phyloP scores from a whole-genome alignment of 2,329 filamentous ascomycete genomes.

The Eutypa lata region DNA sequence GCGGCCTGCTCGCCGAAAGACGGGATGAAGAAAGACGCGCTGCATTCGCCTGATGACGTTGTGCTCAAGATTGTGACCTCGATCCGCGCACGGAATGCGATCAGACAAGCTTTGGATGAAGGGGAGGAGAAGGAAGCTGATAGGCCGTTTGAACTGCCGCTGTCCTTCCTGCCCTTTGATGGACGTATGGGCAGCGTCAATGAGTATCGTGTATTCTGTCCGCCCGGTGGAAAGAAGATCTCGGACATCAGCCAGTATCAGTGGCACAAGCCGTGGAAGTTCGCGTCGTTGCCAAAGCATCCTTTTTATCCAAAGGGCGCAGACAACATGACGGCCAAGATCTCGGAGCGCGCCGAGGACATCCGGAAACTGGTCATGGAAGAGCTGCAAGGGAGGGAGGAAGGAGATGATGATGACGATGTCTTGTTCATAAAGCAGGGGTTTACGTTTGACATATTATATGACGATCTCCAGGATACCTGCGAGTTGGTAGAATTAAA shows the following conservation, averaged over 20 bases:
- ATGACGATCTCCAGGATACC: conserved; percentile 23
- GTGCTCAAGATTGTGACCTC: conserved; percentile 38
- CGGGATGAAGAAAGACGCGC: conserved; percentile 20
- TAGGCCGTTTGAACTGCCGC: conserved; percentile 17
- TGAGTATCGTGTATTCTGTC: conserved; percentile 44
- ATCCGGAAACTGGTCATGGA: conserved; percentile 26
- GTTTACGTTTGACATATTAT: conserved; percentile 41
- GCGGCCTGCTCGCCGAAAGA: conserved; percentile 43
- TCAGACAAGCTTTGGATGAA: no score
- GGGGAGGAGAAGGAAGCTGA: conserved; percentile 9
- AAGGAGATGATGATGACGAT: conserved; percentile 20
- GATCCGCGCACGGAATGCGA: conserved; percentile 30
- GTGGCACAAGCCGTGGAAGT: conserved; percentile 35
- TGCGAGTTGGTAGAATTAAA: conserved; percentile 42
- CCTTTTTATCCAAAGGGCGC: no score
- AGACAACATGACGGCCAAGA: conserved; percentile 4
- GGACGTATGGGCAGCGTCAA: conserved; percentile 31
- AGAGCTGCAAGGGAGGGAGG: no score
- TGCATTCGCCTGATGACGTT: conserved; percentile 31
- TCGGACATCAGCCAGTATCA: conserved; percentile 38
- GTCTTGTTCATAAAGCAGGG: conserved; percentile 33
- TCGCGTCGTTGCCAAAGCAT: conserved; percentile 12
- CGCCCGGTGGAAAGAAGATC: conserved; percentile 28
- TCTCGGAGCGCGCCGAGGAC: conserved; percentile 14
- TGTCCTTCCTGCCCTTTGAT: conserved; percentile 41